Percentiles rank a stretch among this genome's conserved stretches.
Evolutionary conservation across 2,329 filamentous ascomycete genomes (phyloP).

Genomic region (Colletotrichum musae): DNA sequence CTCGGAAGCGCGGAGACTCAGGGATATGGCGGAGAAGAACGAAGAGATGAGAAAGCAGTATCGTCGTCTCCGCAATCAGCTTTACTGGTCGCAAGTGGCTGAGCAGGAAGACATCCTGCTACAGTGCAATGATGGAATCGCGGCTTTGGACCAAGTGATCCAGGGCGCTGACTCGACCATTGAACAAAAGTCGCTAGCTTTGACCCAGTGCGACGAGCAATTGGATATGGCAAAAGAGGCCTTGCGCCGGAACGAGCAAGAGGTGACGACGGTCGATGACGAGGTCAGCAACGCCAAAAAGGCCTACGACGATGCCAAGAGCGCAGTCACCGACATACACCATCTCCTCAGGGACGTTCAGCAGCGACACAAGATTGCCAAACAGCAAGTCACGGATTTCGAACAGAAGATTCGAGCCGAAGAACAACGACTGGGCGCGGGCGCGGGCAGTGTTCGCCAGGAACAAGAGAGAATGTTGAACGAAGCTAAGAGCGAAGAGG

Average conservation of each 20-base stretch:
- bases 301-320: conserved; percentile 66
- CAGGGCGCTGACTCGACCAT: conserved; percentile 60
- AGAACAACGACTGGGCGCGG: conserved; percentile 73
- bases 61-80: conserved; percentile 73
- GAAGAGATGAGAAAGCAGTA: conserved; percentile 68
- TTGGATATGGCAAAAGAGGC: conserved; percentile 18
- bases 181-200: conserved; percentile 55
- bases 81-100: conserved; percentile 90
- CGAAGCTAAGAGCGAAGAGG: conserved; percentile 44
- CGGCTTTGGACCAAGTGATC: conserved; percentile 53
- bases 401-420: conserved; percentile 68
- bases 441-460: conserved; percentile 78
- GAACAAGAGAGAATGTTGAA: conserved; percentile 51
- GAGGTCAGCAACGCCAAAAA: conserved; percentile 40
- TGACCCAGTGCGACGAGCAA: conserved; percentile 45
- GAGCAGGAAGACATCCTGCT: conserved; percentile 75
- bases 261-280: conserved; percentile 17
- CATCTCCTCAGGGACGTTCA: conserved; percentile 73
- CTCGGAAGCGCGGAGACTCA: conserved; percentile 45
- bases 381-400: conserved; percentile 60
- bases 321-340: conserved; percentile 70
- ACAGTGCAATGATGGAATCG: conserved; percentile 47
- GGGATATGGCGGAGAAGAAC: conserved; percentile 52
- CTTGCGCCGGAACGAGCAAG: conserved; percentile 14
- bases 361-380: conserved; percentile 67